Evolutionary conservation across 495 filamentous ascomycete genomes (phyloP).

Genomic region (Podospora tetraspora): DNA sequence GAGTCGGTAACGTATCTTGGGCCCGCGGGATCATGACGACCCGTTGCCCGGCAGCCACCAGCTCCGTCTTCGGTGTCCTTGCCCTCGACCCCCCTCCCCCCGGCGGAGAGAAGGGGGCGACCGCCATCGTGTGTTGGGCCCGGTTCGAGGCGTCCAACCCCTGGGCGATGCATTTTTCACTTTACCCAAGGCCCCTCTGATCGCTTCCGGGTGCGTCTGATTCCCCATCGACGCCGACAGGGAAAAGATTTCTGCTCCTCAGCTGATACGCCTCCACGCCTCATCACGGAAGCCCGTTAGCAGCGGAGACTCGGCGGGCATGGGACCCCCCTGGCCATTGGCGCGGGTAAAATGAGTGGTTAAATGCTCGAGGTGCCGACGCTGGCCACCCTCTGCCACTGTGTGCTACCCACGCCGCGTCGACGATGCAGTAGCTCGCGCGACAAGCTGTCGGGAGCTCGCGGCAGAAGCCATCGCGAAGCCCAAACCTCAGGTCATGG

Average conservation of each 20-base stretch:
- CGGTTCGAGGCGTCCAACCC: neutral
- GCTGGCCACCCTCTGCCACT: neutral
- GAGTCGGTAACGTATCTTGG: neutral
- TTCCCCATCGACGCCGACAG: conserved; percentile 2
- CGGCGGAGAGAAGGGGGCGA: neutral
- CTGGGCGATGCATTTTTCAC: neutral
- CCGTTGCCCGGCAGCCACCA: neutral
- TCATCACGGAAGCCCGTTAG: conserved; percentile 6
- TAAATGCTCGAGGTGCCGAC: conserved; percentile 22
- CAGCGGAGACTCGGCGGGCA: conserved; percentile 26
- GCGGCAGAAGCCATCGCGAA: neutral
- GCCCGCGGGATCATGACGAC: neutral
- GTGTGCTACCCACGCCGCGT: conserved; percentile 12
- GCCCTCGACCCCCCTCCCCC: neutral
- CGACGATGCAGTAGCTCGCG: neutral
- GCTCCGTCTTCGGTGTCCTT: neutral
- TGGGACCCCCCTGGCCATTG: conserved; percentile 23
- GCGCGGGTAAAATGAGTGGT: conserved; percentile 35
- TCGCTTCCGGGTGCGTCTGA: neutral
- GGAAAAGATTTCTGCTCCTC: conserved; percentile 30
- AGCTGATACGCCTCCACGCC: conserved; percentile 22
- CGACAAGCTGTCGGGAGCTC: conserved; percentile 16
- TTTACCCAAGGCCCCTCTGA: neutral
- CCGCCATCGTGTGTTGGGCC: neutral
- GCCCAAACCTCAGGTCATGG: conserved; percentile 23